Base-by-base conservation (phyloP, 805 yeast genomes). In the Hanseniaspora meyeri region DNA sequence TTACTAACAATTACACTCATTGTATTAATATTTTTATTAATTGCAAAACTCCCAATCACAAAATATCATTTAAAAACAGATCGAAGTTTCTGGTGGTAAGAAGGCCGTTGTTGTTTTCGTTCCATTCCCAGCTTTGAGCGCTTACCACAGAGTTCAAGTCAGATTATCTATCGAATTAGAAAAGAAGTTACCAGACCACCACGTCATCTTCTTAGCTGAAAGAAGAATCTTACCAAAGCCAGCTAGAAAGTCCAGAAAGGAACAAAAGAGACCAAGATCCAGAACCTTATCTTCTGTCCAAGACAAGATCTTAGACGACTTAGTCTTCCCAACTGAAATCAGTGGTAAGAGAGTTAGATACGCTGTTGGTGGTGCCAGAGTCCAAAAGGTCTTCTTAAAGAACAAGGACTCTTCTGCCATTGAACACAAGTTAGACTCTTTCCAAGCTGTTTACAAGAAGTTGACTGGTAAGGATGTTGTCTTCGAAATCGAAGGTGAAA, bases 101-200 rank as follows among this genome's bases (percentile, higher is more conserved):
- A 88, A 88, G 81, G 97, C 97, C 70, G 83, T 93, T 74, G 96
- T 90, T 75, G 79, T 93, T 79, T 91, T 93, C 73, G 97, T 91
- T 69, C 98, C 98, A 76, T 95, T 86, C 68, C 97, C 97, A 77
- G 80, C 87, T 70, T 82, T 89, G 74, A 70, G 81, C 66, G 83
- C 85, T 67, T 88, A 88, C 91, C 96, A 90, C 87, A 88, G 85
- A 80, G 95, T 91, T 72, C 98, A 91, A 83, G 81, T 81, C 70
- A 86, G 90, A 79, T 85, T 91, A 75, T 88, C 96, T 80, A 91
- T 97, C 80, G 98, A 91, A 82, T 86, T 91, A 76, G 98, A 91
- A 82, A 91, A 91, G 95, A 91, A 93, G 82, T 93, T 91, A 90
- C 95, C 97, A 75, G 98, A 91, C 83, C 87, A 95, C 77, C 97